Evolutionary conservation across 2,329 filamentous ascomycete species (phyloP).

Genomic region (Leptographium procerum): DNA sequence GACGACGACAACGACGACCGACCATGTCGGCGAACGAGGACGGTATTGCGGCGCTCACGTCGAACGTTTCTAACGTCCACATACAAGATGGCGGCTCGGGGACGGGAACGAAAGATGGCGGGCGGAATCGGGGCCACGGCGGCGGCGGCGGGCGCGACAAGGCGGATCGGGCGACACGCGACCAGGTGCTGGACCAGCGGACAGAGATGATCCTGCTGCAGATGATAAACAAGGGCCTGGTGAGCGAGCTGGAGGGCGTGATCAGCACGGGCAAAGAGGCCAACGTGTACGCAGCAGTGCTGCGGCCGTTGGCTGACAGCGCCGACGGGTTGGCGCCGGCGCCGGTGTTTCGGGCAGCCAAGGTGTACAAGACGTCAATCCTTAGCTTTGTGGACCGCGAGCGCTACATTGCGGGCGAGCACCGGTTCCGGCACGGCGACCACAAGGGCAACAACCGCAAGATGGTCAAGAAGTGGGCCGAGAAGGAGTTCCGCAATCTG

Average conservation of each 20-base stretch:
- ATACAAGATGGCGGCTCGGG: constrained; percentile 8
- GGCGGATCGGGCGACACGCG: constrained; percentile 83
- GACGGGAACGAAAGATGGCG: constrained; percentile 7
- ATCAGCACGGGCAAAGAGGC: constrained; percentile 96
- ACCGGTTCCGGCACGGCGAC: constrained; percentile 79
- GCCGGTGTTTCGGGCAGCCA: constrained; percentile 72
- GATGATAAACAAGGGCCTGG: constrained; percentile 84
- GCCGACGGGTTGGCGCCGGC: constrained; percentile 16
- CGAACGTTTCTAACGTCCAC: constrained; percentile 9
- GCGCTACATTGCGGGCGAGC: constrained; percentile 90
- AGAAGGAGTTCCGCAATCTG: constrained; percentile 95
- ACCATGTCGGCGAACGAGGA: constrained; percentile 7
- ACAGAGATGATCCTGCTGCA: constrained; percentile 93
- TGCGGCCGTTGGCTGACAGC: constrained; percentile 38
- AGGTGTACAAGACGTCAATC: constrained; percentile 98
- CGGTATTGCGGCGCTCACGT: constrained; percentile 1
- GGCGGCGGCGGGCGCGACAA: constrained; percentile 50
- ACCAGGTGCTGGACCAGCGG: constrained; percentile 86
- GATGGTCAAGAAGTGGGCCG: constrained; percentile 98
- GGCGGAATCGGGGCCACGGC: not conserved
- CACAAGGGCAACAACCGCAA: constrained; percentile 91
- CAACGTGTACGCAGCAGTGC: constrained; percentile 88
- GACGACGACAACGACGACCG: not conserved
- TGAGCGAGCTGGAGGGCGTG: constrained; percentile 88
- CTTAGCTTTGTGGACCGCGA: constrained; percentile 96